A percentile compares a stretch with the other conserved stretches of the same genome.
These are phyloP conservation scores for Akanthomyces dipterigenus DNA, from an alignment of 2,329 filamentous ascomycete species.

Conservation along the genomic window DNA sequence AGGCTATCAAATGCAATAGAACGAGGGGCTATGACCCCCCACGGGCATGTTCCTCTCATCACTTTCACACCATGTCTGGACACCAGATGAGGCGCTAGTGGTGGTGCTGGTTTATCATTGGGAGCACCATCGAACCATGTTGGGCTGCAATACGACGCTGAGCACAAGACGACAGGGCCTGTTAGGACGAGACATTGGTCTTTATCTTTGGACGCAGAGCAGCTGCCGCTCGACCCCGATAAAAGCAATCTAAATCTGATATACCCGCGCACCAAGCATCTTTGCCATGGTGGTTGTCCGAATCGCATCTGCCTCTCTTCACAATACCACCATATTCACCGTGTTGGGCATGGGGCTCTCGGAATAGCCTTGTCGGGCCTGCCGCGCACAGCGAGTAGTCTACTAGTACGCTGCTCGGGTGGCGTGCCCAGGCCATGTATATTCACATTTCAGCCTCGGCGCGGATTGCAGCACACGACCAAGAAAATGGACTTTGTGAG, in stretches of 20 bases:
- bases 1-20: not conserved
- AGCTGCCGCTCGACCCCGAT: not conserved
- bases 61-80: not conserved
- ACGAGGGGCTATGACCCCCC: not conserved
- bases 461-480: not conserved
- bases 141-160: constrained; percentile 1
- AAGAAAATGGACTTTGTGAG: not conserved
- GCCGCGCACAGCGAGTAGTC: not conserved
- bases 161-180: not conserved
- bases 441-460: constrained; percentile 1
- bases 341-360: not conserved
- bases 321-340: not conserved
- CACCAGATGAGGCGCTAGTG: not conserved
- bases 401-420: not conserved
- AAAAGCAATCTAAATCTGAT: not conserved
- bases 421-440: not conserved
- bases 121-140: not conserved
- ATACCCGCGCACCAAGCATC: not conserved
- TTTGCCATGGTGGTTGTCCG: not conserved
- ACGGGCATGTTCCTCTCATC: too few species aligned
- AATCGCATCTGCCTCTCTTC: not conserved
- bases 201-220: not conserved
- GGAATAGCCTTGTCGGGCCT: not conserved
- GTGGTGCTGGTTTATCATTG: not conserved
- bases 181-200: not conserved